Evolutionary conservation across 805 yeast species (phyloP), one percentile per base, ranked within the genome.

Genomic region (Kodamaea kakaduensis): DNA sequence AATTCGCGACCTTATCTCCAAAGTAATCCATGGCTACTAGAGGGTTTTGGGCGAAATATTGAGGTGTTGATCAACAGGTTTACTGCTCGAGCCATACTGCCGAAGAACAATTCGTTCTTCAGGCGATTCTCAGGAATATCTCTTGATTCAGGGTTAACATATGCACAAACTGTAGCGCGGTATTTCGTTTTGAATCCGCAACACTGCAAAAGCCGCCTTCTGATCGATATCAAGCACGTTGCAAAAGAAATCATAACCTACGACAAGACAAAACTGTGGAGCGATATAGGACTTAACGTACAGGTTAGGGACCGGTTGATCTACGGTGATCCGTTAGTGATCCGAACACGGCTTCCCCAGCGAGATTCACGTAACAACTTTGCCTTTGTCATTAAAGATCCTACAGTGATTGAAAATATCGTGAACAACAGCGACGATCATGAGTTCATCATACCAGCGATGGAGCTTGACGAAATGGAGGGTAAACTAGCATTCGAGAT

Each of bases 401-500:
- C 8, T 17, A 21, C 25, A 6, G 34, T 42, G 13, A 22, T 43
- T 6, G 24, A 22, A 4, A 14, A 17, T 7, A 24, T 40, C n/a
- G 33, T 32, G n/a, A 13, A 21, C 4, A 17, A 25, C 12, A 26
- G n/a, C 9, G 12, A 21, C 8, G 38, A 37, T 17, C 23, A 39
- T 1, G 32, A 26, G 2, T 6, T 40, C 14, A 31, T 43, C 3
- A 17, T 39, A 17, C 32, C 43, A 7, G 34, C 41, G 21, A 34
- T 44, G 47, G 19, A 36, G 21, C 22, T 38, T 14, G 45, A 41
- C 25, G 45, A 38, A 30, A 28, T 32, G 36, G 47, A 44, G 28
- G 47, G 47, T 9, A 32, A 31, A 19, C 17, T 38, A 19, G 47
- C 43, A 13, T 44, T 44, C 30, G 42, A 36, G 33, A 38, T 44